phyloP scores from a whole-genome alignment of 129 eudicot species.

The Saussurea involucrata region DNA sequence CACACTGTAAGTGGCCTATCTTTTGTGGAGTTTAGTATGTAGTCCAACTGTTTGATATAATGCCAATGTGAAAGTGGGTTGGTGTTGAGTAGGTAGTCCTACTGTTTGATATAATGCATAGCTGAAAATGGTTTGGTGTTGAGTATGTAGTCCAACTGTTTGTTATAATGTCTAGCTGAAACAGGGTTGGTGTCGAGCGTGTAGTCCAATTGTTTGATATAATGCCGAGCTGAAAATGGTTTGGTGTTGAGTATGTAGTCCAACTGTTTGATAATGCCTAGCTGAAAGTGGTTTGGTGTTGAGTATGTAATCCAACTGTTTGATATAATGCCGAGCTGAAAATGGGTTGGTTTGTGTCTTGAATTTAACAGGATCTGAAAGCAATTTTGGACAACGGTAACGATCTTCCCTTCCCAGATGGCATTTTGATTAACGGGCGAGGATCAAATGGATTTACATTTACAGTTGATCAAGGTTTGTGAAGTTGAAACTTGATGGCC shows the following conservation, averaged over 20 bases:
- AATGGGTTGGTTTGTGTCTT: neutral
- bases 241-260: neutral
- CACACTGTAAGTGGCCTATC: constrained; percentile 41
- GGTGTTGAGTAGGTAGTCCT: neutral
- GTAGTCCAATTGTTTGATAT: too few relatives aligned
- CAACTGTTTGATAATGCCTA: constrained; percentile 10
- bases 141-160: neutral
- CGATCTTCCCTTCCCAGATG: constrained; percentile 72
- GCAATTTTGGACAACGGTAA: constrained; percentile 56
- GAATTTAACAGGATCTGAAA: constrained; percentile 42
- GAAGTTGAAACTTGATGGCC: neutral
- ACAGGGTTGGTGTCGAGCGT: neutral
- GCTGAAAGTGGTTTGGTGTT: constrained; percentile 7
- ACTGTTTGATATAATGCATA: too few relatives aligned
- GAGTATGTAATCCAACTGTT: neutral
- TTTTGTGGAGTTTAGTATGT: neutral
- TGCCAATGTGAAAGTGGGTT: neutral
- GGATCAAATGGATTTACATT: constrained; percentile 45
- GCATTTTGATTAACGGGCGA: constrained; percentile 69
- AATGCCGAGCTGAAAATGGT: constrained; percentile 13
- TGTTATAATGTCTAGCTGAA: constrained; percentile 15
- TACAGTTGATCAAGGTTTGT: constrained; percentile 61
- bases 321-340: constrained; percentile 22
- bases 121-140: neutral
- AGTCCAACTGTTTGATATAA: constrained; percentile 1